Evolutionary conservation across 1,284 basidiomycete species (phyloP), one percentile per base, ranked within the genome.

Genomic region (Xerocomus amazonicus): DNA sequence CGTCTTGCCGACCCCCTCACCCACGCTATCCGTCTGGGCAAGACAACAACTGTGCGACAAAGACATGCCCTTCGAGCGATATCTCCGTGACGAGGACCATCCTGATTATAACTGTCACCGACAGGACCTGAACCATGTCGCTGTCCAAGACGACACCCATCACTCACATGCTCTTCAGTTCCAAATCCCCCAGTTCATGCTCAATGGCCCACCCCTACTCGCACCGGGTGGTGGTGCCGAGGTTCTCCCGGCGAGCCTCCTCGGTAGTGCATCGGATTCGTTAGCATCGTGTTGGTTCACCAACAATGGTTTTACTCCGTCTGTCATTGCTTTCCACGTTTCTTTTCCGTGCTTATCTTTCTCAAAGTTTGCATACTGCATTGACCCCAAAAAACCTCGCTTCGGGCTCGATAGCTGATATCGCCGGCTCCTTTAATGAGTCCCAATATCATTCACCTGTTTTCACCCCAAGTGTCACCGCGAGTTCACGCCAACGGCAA

Each of bases 201-300:
- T 80, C 55, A 67, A 68, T 47, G 75, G 75, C 4, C 70, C 76
- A 0, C 80, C 83, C 12, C 74, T 77, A 8, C 73, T 87, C 26
- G 81, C 81, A 2, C 78, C 75, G 5, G 84, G 83, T n/a, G 84
- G 85, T 32, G 84, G 86, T 40, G 84, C 81, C 10, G 86, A 88
- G 63, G 79, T 84, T 9, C 60, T 87, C 14, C 77, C 80, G 1
- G 69, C 72, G 7, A 72, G 76, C 34, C 65, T 79, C 47, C 65
- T 77, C 35, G 66, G 64, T 35, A 59, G 35, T 17, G 8, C 60
- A 55, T 45, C 68, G 51, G 55, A 63, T 52, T 58, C 67, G 12
- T 54, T 68, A 37, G 60, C 65, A 47, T 72, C 72, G n/a, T 59
- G 71, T 9, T 83, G 81, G 80, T 70, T 79, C 43, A 52, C 69